Evolutionary conservation across 1,139 yeast genomes (phyloP).

Genomic region (Geotrichum restrictum): DNA sequence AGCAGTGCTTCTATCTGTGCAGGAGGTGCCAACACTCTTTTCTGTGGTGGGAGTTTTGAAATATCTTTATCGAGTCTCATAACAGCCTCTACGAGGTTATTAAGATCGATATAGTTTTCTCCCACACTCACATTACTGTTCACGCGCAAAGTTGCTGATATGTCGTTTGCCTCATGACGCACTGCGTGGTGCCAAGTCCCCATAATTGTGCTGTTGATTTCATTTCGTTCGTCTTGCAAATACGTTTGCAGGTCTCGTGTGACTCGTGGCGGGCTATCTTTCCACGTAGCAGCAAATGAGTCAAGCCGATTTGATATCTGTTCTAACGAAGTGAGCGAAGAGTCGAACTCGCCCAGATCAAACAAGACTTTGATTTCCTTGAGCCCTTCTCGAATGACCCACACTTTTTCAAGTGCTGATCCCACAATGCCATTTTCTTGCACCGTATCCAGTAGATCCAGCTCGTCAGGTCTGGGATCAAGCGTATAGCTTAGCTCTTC

Average conservation of each 20-base stretch:
- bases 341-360: slow-evolving; percentile 30
- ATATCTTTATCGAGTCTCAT: slow-evolving; percentile 25
- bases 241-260: slow-evolving; percentile 23
- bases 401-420: slow-evolving; percentile 29
- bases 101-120: slow-evolving; percentile 19
- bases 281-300: slow-evolving; percentile 23
- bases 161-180: slow-evolving; percentile 10
- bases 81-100: slow-evolving; percentile 22
- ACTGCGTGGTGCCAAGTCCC: slow-evolving; percentile 28
- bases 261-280: not conserved
- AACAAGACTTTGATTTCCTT: slow-evolving; percentile 31
- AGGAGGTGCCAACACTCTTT: slow-evolving; percentile 16
- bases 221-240: slow-evolving; percentile 18
- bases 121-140: slow-evolving; percentile 20
- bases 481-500: slow-evolving; percentile 11
- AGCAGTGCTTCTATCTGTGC: slow-evolving; percentile 27
- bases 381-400: slow-evolving; percentile 34
- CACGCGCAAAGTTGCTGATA: not conserved
- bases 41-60: slow-evolving; percentile 15
- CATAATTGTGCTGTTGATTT: slow-evolving; percentile 22
- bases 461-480: slow-evolving; percentile 14
- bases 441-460: slow-evolving; percentile 11
- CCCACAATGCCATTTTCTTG: slow-evolving; percentile 15
- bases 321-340: slow-evolving; percentile 30
- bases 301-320: slow-evolving; percentile 26